Evolutionary conservation across 2,329 filamentous ascomycete species (phyloP).

Genomic region (Rhinocladiella mackenziei): DNA sequence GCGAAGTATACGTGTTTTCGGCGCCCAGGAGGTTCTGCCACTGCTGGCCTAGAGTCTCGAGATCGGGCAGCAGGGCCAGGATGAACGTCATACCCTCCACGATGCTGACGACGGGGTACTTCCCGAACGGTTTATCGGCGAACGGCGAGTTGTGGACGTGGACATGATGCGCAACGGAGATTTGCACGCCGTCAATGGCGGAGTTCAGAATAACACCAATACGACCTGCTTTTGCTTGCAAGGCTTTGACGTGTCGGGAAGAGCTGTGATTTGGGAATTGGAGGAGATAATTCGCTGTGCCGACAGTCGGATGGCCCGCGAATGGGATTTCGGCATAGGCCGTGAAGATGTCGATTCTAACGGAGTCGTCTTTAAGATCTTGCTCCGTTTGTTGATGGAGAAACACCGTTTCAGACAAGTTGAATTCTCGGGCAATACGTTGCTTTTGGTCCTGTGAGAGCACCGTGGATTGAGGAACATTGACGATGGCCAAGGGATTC

Average conservation of each 20-base stretch:
- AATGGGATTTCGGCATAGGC: slow-evolving; percentile 51
- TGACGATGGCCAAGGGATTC: slow-evolving; percentile 56
- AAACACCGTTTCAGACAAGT: slow-evolving; percentile 56
- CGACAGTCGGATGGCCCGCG: slow-evolving; percentile 57
- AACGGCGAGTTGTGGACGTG: slow-evolving; percentile 35
- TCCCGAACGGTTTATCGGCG: slow-evolving; percentile 4
- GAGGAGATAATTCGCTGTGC: slow-evolving; percentile 49
- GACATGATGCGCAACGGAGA: slow-evolving; percentile 37
- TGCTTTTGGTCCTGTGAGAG: slow-evolving; percentile 50
- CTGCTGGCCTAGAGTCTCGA: slow-evolving; percentile 53
- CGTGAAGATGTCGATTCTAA: slow-evolving; percentile 54
- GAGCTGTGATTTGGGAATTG: slow-evolving; percentile 4
- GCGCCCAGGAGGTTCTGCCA: slow-evolving; percentile 25
- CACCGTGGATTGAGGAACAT: slow-evolving; percentile 37
- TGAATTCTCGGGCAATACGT: slow-evolving; percentile 54
- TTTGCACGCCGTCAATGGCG: slow-evolving; percentile 28
- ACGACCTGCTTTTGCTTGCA: slow-evolving; percentile 18
- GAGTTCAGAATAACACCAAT: slow-evolving; percentile 9
- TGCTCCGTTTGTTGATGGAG: slow-evolving; percentile 40
- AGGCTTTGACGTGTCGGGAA: slow-evolving; percentile 7
- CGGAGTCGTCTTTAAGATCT: slow-evolving; percentile 26
- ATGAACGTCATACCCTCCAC: slow-evolving; percentile 52
- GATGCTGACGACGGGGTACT: slow-evolving; percentile 35
- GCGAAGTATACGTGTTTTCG: slow-evolving; percentile 30
- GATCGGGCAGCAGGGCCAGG: slow-evolving; percentile 58